A percentile compares a stretch with the other conserved stretches of the same genome.
phyloP scores from a whole-genome alignment of 139 green algal species.

The Mesotaenium endlicherianum region DNA sequence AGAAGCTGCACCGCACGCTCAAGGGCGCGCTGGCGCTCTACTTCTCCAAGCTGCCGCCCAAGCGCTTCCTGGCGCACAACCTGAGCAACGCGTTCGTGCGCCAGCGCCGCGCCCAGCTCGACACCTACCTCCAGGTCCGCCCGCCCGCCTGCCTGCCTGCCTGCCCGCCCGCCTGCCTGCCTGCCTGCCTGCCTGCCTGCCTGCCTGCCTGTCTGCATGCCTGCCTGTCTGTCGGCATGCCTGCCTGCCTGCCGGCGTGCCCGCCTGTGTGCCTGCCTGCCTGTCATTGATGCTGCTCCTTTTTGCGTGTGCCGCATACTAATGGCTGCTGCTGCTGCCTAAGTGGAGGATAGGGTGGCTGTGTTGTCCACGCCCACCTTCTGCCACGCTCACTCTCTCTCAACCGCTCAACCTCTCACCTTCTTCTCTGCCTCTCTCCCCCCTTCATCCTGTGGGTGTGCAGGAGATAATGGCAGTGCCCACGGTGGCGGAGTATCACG shows the following conservation, averaged over 20 bases:
- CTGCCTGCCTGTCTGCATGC: no score
- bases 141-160: neutral
- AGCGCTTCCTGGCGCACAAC: constrained; percentile 28
- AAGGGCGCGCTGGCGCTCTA: constrained; percentile 3
- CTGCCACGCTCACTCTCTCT: neutral
- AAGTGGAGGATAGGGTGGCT: no score
- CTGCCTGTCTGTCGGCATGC: no score
- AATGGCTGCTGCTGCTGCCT: no score
- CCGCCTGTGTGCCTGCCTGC: neutral
- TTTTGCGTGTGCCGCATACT: neutral
- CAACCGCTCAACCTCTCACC: neutral
- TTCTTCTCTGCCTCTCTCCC: neutral
- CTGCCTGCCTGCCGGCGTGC: neutral
- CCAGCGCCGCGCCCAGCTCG: constrained; percentile 6
- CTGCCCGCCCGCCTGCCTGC: neutral
- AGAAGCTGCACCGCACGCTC: constrained; percentile 34
- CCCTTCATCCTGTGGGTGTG: neutral
- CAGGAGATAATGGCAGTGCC: constrained; percentile 25
- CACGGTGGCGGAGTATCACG: constrained; percentile 23
- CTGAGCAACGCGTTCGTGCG: constrained; percentile 26
- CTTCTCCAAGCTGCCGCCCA: constrained; percentile 40
- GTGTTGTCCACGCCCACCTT: no score
- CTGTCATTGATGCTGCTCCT: neutral
- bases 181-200: neutral
- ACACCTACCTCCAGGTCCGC: constrained; percentile 25